phyloP scores from a whole-genome alignment of 345 rosid genomes.

The Corymbia maculata region DNA sequence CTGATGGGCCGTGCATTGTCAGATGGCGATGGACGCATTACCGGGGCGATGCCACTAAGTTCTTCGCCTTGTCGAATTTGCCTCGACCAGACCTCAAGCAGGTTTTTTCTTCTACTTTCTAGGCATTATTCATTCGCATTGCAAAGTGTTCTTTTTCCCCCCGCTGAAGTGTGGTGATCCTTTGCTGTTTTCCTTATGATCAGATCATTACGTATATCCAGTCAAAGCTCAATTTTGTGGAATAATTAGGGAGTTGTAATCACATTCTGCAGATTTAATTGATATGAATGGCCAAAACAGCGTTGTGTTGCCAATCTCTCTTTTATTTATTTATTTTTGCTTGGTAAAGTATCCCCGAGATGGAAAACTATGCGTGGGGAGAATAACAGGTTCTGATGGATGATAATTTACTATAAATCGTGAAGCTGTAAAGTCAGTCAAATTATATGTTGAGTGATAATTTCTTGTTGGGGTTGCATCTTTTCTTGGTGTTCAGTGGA shows the following conservation, averaged over 20 bases:
- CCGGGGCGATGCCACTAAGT: conserved; percentile 82
- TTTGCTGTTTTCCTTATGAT: not conserved
- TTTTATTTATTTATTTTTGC: not conserved
- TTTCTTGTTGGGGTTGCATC: not conserved
- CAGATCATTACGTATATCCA: not conserved
- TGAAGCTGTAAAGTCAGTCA: not conserved
- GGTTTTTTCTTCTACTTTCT: conserved; percentile 19
- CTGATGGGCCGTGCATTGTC: not conserved
- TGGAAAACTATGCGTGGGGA: not conserved
- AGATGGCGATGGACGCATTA: conserved; percentile 88
- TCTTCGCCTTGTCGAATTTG: conserved; percentile 71
- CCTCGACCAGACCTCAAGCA: conserved; percentile 80
- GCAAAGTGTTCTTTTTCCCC: not conserved
- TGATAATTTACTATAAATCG: not conserved
- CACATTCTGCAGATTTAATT: not conserved
- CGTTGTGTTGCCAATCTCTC: not conserved
- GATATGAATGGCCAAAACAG: not conserved
- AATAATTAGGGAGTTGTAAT: not conserved
- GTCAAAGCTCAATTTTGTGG: not conserved
- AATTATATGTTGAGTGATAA: not conserved
- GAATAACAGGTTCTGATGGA: not conserved
- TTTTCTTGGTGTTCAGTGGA: not conserved
- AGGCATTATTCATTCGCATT: not conserved
- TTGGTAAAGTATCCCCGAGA: not conserved
- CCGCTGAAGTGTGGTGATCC: not conserved